phyloP scores from a whole-genome alignment of 208 protist genomes.

The Acanthamoeba pearcei region DNA sequence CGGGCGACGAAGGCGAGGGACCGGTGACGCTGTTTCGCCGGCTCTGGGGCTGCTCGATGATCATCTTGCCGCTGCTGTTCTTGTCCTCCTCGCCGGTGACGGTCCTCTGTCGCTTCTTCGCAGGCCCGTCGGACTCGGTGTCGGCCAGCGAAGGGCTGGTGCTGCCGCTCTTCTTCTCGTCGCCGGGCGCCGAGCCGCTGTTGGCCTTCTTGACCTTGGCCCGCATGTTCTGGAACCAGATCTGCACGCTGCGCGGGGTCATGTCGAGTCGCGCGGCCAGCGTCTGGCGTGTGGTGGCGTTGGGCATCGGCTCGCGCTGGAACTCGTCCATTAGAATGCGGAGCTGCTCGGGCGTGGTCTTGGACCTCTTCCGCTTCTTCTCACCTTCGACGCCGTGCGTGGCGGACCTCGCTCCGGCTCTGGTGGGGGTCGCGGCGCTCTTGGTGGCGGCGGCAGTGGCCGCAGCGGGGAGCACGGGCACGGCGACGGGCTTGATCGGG shows the following conservation, averaged over 20 bases:
- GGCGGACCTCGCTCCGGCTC: neutral
- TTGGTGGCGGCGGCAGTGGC: neutral
- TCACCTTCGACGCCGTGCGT: constrained; percentile 9
- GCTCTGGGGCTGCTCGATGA: constrained; percentile 13
- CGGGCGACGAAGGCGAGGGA: neutral
- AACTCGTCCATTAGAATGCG: constrained; percentile 58
- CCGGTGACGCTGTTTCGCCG: constrained; percentile 22
- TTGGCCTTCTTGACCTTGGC: constrained; percentile 62
- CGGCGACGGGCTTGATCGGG: neutral
- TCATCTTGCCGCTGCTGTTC: neutral
- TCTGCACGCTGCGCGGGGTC: constrained; percentile 45
- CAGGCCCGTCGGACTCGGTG: constrained; percentile 22
- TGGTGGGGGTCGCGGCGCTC: neutral
- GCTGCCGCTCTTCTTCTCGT: neutral
- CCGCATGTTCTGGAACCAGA: constrained; percentile 68
- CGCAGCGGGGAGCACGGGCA: neutral
- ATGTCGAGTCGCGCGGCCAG: constrained; percentile 24
- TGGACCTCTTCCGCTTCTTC: constrained; percentile 60
- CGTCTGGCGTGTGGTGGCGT: constrained; percentile 49
- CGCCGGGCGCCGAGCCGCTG: constrained; percentile 22
- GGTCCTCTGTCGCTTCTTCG: constrained; percentile 20
- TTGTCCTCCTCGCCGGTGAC: constrained; percentile 10
- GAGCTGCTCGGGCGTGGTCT: constrained; percentile 47
- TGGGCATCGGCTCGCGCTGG: constrained; percentile 56
- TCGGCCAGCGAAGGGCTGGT: neutral